Evolutionary conservation across 2,329 filamentous ascomycete species (phyloP).

Genomic region (Shiraia sp.): DNA sequence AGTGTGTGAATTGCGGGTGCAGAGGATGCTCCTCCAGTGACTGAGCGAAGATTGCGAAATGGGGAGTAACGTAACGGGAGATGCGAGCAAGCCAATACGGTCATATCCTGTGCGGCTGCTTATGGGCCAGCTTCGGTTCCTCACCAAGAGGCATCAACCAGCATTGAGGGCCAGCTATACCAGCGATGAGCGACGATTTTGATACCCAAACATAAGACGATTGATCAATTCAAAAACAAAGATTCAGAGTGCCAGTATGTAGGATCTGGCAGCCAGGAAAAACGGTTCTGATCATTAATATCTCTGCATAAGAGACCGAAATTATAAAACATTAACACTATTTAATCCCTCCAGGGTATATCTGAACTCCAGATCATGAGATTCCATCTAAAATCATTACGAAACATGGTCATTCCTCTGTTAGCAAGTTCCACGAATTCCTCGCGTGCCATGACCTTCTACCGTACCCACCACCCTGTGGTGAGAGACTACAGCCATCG

Average conservation of each 20-base stretch:
- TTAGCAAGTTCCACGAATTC: neutral
- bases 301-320: slow-evolving; percentile 27
- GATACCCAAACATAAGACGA: neutral
- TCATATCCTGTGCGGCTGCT: neutral
- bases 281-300: slow-evolving; percentile 22
- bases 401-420: neutral
- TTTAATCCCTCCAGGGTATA: slow-evolving; percentile 21
- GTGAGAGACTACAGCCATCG: too few relatives aligned
- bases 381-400: neutral
- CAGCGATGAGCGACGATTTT: neutral
- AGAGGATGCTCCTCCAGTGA: slow-evolving; percentile 87
- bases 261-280: slow-evolving; percentile 14
- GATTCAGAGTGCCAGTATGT: slow-evolving; percentile 22
- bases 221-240: slow-evolving; percentile 1
- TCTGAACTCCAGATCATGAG: slow-evolving; percentile 14
- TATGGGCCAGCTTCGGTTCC: too few relatives aligned
- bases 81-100: neutral
- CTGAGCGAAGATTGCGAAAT: slow-evolving; percentile 46
- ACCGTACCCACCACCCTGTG: too few relatives aligned
- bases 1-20: slow-evolving; percentile 95
- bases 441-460: too few relatives aligned
- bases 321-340: slow-evolving; percentile 12
- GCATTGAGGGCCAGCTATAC: too few relatives aligned
- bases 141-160: too few relatives aligned
- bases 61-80: neutral